These are phyloP conservation scores for Metschnikowia sp. DNA, from an alignment of 805 yeast species.

Conservation along the genomic window DNA sequence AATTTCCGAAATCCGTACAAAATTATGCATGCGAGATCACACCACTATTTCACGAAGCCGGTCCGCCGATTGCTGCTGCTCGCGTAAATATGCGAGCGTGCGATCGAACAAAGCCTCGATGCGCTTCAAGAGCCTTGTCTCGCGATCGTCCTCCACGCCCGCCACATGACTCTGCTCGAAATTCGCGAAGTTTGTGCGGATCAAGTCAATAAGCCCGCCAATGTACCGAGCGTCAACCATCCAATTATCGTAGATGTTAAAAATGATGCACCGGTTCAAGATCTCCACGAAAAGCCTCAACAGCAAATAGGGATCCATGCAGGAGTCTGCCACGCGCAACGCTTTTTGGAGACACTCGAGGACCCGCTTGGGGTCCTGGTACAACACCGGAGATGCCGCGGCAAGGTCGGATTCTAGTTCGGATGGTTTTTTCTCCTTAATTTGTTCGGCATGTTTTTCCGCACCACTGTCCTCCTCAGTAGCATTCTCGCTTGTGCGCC, in stretches of 20 bases:
- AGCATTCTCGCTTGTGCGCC: not conserved
- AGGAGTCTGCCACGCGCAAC: constrained; percentile 87
- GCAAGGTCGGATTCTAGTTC: constrained; percentile 24
- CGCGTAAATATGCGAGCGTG: constrained; percentile 64
- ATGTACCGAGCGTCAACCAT: constrained; percentile 70
- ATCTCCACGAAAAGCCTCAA: constrained; percentile 87
- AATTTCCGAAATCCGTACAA: too few species aligned
- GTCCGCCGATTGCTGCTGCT: constrained; percentile 43
- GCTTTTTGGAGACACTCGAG: constrained; percentile 89
- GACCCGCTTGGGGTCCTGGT: constrained; percentile 62
- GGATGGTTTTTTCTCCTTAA: not conserved
- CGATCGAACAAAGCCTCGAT: constrained; percentile 52
- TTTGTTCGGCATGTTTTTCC: constrained; percentile 11
- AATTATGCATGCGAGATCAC: not conserved
- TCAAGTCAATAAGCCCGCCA: constrained; percentile 82
- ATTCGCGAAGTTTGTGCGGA: constrained; percentile 59
- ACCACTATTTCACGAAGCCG: constrained; percentile 4
- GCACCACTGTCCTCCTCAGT: constrained; percentile 45
- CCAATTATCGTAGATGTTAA: constrained; percentile 75
- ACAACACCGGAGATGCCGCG: constrained; percentile 14
- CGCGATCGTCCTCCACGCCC: constrained; percentile 26
- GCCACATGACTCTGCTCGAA: constrained; percentile 26
- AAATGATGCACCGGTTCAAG: constrained; percentile 79
- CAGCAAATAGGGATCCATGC: constrained; percentile 74
- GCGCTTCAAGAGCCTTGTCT: constrained; percentile 26